Evolutionary conservation across 2,329 filamentous ascomycete species (phyloP).

Genomic region (Exophiala sideris): DNA sequence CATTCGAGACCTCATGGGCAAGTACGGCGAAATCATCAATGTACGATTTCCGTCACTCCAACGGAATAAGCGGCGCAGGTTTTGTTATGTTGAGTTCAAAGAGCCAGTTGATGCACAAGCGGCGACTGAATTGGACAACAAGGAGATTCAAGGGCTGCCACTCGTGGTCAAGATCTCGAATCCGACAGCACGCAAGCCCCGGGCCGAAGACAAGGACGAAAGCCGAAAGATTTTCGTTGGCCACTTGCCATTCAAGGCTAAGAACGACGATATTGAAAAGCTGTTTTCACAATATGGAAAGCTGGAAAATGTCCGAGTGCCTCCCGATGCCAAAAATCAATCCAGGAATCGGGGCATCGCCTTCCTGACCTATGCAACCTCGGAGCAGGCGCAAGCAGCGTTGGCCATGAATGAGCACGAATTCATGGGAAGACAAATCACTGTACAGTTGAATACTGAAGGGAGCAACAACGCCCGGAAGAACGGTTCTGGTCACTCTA

Average conservation of each 20-base stretch:
- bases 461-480: slow-evolving; percentile 38
- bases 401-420: slow-evolving; percentile 68
- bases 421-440: slow-evolving; percentile 64
- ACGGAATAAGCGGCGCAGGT: slow-evolving; percentile 80
- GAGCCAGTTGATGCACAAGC: slow-evolving; percentile 64
- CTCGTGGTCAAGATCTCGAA: slow-evolving; percentile 81
- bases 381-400: slow-evolving; percentile 46
- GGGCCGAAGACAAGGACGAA: slow-evolving; percentile 78
- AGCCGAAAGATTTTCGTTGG: slow-evolving; percentile 79
- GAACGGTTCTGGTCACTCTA: slow-evolving; percentile 11
- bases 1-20: slow-evolving; percentile 55
- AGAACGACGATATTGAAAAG: slow-evolving; percentile 66
- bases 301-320: slow-evolving; percentile 68
- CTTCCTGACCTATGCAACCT: slow-evolving; percentile 72
- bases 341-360: slow-evolving; percentile 66
- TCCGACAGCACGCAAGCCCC: slow-evolving; percentile 70
- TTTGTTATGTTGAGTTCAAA: slow-evolving; percentile 93
- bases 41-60: slow-evolving; percentile 90
- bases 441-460: slow-evolving; percentile 56
- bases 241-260: slow-evolving; percentile 61
- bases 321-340: slow-evolving; percentile 64
- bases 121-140: slow-evolving; percentile 69
- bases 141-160: slow-evolving; percentile 62
- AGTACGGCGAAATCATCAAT: slow-evolving; percentile 76
- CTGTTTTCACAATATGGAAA: slow-evolving; percentile 73